Evolutionary conservation across 202 grass and related monocot species (phyloP).

Genomic region (Setaria italica): DNA sequence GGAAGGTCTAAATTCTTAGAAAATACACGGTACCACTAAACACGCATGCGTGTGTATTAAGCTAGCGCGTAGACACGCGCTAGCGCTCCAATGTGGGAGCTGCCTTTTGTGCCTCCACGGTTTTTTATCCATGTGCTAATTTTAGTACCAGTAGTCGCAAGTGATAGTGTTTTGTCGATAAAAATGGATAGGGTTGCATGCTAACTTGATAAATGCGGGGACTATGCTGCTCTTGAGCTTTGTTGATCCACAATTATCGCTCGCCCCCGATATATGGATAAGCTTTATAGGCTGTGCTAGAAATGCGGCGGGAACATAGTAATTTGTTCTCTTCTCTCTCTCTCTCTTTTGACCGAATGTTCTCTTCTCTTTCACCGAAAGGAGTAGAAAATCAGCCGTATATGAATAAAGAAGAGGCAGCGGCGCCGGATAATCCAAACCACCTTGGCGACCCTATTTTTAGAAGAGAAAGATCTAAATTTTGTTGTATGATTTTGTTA

Average conservation of each 20-base stretch:
- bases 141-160: background rate
- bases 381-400: too few relatives aligned
- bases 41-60: too few relatives aligned
- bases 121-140: background rate
- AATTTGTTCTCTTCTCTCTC: too few relatives aligned
- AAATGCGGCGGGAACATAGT: too few relatives aligned
- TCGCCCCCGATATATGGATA: background rate
- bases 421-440: background rate
- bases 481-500: background rate
- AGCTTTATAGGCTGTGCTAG: too few relatives aligned
- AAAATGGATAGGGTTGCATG: background rate
- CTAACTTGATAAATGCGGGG: background rate
- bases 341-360: too few relatives aligned
- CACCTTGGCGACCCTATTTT: background rate
- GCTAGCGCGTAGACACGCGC: too few relatives aligned
- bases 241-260: background rate
- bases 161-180: background rate
- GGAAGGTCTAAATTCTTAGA: too few relatives aligned
- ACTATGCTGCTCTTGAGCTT: background rate
- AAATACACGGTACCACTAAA: too few relatives aligned
- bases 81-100: too few relatives aligned
- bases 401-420: background rate
- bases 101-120: too few relatives aligned
- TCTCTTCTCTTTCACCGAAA: too few relatives aligned
- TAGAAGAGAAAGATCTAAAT: background rate